Evolutionary conservation across 345 rosid species (phyloP), one percentile per base, ranked within the genome.

Genomic region (Brassica nigra): DNA sequence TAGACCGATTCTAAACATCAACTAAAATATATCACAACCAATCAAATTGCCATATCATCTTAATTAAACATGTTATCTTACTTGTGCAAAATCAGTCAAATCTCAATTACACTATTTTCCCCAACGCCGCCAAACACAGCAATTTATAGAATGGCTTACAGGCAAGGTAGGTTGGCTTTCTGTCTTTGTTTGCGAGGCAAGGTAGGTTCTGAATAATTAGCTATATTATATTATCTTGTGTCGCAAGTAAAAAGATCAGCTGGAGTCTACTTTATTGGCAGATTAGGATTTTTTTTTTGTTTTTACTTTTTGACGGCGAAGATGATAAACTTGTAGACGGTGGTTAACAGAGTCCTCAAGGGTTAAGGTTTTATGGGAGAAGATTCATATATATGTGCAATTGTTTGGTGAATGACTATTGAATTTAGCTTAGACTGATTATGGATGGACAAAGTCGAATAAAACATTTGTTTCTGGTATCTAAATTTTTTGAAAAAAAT

Each of bases 281-380:
- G 76, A 80, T 80, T 69, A 62, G 76, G 27, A 2, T 73, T 36
- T 66, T 73, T 57, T 20, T 20, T 20, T 14, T 61, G 6, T 54
- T 20, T 70, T 37, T 55, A 2, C 42, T 36, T 59, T 66, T 75
- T 73, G 47, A 74, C 74, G 74, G 82, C 73, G 71, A 71, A 71
- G 39, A 58, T 57, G 62, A 61, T 74, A 18, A 67, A 33, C 37
- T 74, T 68, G 27, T 68, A 74, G 76, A 70, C 83, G 80, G 83
- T 23, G 83, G 68, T 80, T 74, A 37, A 34, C 29, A 62, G 34
- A 64, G 78, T 79, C 39, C 23, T 73, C n/a, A 68, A 68, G 83
- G 79, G 79, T 80, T 80, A 69, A 79, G 4, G 59, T 74, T 80
- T 71, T 74, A 80, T 63, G 79, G 79, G 79, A 23, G 23, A 69